A percentile compares a stretch with the other conserved stretches of the same genome.
phyloP scores from a whole-genome alignment of 805 yeast genomes.

The Sugiyamaella americana region DNA sequence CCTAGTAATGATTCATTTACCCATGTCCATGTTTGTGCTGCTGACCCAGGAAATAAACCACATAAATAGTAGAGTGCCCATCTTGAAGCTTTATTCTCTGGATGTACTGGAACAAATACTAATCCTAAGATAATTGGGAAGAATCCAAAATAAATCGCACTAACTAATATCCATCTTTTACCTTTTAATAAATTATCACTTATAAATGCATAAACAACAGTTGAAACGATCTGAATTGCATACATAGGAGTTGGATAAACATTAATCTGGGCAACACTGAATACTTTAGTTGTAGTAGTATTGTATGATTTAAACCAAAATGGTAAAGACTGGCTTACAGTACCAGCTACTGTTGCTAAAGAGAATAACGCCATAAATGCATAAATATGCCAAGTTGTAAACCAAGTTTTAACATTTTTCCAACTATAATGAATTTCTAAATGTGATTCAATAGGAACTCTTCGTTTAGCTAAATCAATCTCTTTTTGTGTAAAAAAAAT shows the following conservation, averaged over 20 bases:
- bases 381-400: neutral
- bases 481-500: neutral
- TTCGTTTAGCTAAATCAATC: neutral
- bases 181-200: conserved; percentile 13
- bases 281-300: neutral
- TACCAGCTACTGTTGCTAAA: neutral
- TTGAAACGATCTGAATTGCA: conserved; percentile 15
- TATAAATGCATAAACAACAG: conserved; percentile 11
- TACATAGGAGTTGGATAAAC: conserved; percentile 12
- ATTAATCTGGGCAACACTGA: conserved; percentile 13
- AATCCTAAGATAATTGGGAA: conserved; percentile 7
- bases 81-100: conserved; percentile 6
- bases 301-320: conserved; percentile 17
- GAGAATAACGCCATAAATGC: neutral
- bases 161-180: conserved; percentile 8
- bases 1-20: conserved; percentile 12
- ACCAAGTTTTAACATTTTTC: neutral
- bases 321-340: neutral
- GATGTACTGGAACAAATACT: conserved; percentile 9
- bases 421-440: neutral
- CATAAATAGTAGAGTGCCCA: conserved; percentile 13
- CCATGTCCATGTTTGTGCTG: conserved; percentile 13
- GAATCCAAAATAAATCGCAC: neutral
- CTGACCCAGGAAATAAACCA: conserved; percentile 5
- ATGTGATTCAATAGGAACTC: neutral